A percentile compares a stretch with the other conserved stretches of the same genome.
Evolutionary conservation across 306 rosid genomes (phyloP).

Genomic region (Vigna angularis): DNA sequence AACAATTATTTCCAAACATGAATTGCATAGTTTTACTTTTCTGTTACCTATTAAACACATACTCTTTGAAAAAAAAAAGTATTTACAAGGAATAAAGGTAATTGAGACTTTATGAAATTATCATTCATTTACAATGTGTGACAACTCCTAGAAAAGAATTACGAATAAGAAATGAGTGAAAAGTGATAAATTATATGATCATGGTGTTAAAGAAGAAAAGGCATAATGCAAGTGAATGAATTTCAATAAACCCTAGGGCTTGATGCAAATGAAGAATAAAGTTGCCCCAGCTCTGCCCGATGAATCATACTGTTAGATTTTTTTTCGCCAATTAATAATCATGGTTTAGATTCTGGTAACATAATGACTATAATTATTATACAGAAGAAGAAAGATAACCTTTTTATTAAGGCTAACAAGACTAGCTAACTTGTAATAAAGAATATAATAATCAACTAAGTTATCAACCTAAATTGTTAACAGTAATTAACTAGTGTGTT

Average conservation of each 20-base stretch:
- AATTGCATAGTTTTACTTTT: too few relatives aligned
- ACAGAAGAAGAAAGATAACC: background rate
- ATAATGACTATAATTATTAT: too few relatives aligned
- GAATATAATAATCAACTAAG: constrained; percentile 16
- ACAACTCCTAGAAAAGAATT: background rate
- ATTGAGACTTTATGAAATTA: background rate
- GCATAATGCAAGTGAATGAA: background rate
- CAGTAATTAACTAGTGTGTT: background rate
- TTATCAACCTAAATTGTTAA: background rate
- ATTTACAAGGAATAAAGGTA: too few relatives aligned
- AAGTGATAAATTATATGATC: background rate
- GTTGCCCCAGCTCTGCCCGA: too few relatives aligned
- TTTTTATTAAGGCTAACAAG: background rate
- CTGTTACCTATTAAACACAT: too few relatives aligned
- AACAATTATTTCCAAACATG: background rate
- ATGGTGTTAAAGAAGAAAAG: background rate
- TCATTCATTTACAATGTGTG: background rate
- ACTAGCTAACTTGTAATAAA: constrained; percentile 9
- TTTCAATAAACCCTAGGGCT: background rate
- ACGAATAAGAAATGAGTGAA: background rate
- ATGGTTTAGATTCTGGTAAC: too few relatives aligned
- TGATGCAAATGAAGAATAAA: background rate
- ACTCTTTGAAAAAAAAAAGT: too few relatives aligned
- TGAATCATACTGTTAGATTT: too few relatives aligned
- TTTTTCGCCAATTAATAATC: too few relatives aligned